A percentile compares a stretch with the other conserved stretches of the same genome.
phyloP scores from a whole-genome alignment of 495 filamentous ascomycete genomes.

The Penicillium daleae region DNA sequence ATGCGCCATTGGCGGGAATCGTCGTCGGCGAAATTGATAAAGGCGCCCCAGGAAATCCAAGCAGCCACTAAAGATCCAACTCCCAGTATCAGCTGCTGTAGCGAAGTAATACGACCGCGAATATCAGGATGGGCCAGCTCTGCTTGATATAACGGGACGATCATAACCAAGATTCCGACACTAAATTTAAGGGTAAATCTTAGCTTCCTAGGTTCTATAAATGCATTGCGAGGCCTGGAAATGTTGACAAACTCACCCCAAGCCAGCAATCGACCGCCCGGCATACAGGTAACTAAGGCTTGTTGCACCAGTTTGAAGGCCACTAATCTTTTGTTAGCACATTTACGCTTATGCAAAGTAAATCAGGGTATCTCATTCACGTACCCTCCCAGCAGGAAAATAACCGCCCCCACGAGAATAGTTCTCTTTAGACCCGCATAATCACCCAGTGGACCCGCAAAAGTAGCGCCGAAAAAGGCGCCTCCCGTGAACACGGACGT shows the following conservation, averaged over 20 bases:
- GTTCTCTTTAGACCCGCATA: conserved; percentile 27
- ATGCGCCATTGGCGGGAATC: conserved; percentile 28
- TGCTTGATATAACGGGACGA: conserved; percentile 30
- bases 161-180: conserved; percentile 58
- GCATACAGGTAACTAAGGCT: conserved; percentile 18
- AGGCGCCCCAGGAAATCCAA: conserved; percentile 31
- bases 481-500: conserved; percentile 60
- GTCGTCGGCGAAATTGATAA: conserved; percentile 50
- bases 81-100: conserved; percentile 31
- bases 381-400: conserved; percentile 31
- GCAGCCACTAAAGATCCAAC: conserved; percentile 24
- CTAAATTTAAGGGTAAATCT: not conserved
- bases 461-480: conserved; percentile 29
- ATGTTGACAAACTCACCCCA: conserved; percentile 5
- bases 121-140: conserved; percentile 29
- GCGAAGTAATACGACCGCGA: conserved; percentile 23
- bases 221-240: not conserved
- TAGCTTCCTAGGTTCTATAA: too few species aligned
- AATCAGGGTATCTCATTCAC: not conserved
- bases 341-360: not conserved
- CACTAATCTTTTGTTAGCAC: conserved; percentile 1
- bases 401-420: conserved; percentile 29
- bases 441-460: conserved; percentile 15
- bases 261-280: conserved; percentile 29
- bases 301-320: conserved; percentile 16